Evolutionary conservation across 345 rosid genomes (phyloP), one percentile per base, ranked within the genome.

Genomic region (Viola odorata): DNA sequence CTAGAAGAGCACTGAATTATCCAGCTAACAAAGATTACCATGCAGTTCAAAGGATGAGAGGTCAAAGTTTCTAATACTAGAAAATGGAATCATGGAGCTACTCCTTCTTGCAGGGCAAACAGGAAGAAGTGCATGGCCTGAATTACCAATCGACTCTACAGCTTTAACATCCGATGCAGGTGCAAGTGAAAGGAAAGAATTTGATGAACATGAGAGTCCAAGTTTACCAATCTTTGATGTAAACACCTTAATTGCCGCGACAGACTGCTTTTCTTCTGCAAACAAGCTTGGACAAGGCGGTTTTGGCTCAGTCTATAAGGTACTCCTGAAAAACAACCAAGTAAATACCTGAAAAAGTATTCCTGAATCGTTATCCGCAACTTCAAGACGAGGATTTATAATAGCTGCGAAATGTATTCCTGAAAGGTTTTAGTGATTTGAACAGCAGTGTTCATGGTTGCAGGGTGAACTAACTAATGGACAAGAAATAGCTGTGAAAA

Each of bases 211-310:
- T 45, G 12, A 12, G n/a, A 45, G 23, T 60, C 10, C 41, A 32
- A 11, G 40, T 50, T 51, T 62, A 39, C 65, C 65, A 4, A 23
- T 53, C 16, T 53, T 67, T 23, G 54, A 67, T 60, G n/a, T 60
- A 0, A n/a, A 41, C 7, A 53, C 47, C 50, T 23, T 72, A 51
- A 45, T 36, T 4, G 55, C 53, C 7, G 81, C 77, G 0, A 73
- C 81, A 0, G n/a, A 66, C 53, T 66, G 65, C 37, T 77, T 77
- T 64, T 61, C 67, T 14, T n/a, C 17, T 37, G 68, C 68, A 5
- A 64, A 55, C 39, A 55, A 64, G 53, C 49, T 64, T 16, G 68
- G 61, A 39, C 45, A 64, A 37, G 68, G 68, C 5, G 68, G 68
- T 37, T 64, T 64, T 47, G 68, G 68, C 47, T 12, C 55, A 2